Evolutionary conservation across 1,139 yeast species (phyloP).

Genomic region (Sugiyamaella grinbergsii): DNA sequence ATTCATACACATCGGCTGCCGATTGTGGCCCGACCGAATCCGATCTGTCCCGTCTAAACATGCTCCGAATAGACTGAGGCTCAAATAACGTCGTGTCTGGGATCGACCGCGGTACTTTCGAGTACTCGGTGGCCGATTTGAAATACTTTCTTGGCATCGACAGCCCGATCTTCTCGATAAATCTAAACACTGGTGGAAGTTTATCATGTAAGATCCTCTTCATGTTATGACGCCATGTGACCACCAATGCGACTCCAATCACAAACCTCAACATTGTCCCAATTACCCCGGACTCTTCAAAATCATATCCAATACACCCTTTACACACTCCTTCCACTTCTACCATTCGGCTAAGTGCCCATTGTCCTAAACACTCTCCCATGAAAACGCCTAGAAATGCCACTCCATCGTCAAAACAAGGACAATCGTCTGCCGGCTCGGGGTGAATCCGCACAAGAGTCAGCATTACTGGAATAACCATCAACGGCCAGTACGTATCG

Average conservation of each 20-base stretch:
- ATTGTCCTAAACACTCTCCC: slow-evolving; percentile 66
- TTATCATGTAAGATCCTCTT: slow-evolving; percentile 60
- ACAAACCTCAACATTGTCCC: slow-evolving; percentile 51
- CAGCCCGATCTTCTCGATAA: slow-evolving; percentile 42
- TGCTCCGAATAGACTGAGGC: slow-evolving; percentile 37
- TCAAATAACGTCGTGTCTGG: slow-evolving; percentile 42
- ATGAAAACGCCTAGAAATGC: slow-evolving; percentile 89
- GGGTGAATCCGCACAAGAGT: slow-evolving; percentile 64
- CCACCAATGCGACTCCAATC: slow-evolving; percentile 62
- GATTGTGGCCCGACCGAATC: slow-evolving; percentile 51
- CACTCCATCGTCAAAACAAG: slow-evolving; percentile 94
- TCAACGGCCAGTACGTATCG: slow-evolving; percentile 21
- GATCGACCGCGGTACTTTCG: slow-evolving; percentile 40
- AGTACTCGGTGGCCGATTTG: slow-evolving; percentile 44
- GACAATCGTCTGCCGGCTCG: slow-evolving; percentile 90
- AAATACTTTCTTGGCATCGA: slow-evolving; percentile 46
- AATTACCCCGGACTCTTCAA: slow-evolving; percentile 47
- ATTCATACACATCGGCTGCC: slow-evolving; percentile 47
- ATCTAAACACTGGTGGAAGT: slow-evolving; percentile 46
- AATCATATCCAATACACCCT: slow-evolving; percentile 48
- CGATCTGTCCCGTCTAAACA: slow-evolving; percentile 39
- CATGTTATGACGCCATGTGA: slow-evolving; percentile 66
- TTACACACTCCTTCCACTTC: not conserved
- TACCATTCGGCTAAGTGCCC: slow-evolving; percentile 36
- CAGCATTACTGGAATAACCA: slow-evolving; percentile 33